Conservation (phyloP, 176 grass and related monocot genomes). For the Oryza nivara region DNA sequence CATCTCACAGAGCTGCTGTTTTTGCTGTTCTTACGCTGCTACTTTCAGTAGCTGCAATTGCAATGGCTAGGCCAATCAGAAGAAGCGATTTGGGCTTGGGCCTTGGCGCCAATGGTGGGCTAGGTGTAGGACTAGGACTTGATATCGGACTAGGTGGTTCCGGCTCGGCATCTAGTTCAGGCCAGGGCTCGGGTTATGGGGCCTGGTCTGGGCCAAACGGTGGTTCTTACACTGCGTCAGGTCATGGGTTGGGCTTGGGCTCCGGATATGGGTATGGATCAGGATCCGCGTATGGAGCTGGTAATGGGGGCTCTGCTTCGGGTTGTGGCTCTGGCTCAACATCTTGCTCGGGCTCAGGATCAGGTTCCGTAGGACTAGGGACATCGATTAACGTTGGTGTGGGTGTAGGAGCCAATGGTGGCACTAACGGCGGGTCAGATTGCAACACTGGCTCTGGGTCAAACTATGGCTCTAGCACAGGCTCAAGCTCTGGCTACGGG, state of each 20-base stretch:
- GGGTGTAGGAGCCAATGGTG: conserved; percentile 29
- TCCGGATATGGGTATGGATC: conserved; percentile 46
- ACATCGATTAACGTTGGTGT: conserved; percentile 23
- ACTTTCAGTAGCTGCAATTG: conserved; percentile 6
- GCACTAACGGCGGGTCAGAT: conserved; percentile 11
- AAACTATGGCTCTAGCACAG: conserved; percentile 15
- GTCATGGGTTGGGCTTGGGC: conserved; percentile 40
- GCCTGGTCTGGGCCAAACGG: conserved; percentile 48
- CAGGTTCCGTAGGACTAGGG: conserved; percentile 23
- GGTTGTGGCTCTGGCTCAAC: conserved; percentile 47
- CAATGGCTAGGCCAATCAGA: conserved; percentile 49
- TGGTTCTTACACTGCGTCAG: conserved; percentile 2
- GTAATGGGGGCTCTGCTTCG: conserved; percentile 30
- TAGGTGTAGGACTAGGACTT: conserved; percentile 39
- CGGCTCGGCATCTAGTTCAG: conserved; percentile 25
- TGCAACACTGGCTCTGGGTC: conserved; percentile 20
- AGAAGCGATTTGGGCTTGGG: conserved; percentile 57
- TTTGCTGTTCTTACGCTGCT: conserved; percentile 31
- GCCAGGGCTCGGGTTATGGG: conserved; percentile 44
- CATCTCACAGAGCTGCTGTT: conserved; percentile 21
- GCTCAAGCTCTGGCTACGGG: background rate
- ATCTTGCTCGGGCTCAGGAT: conserved; percentile 21
- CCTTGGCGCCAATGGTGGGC: conserved; percentile 36
- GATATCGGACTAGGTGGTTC: conserved; percentile 44
- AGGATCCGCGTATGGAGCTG: background rate